These are phyloP conservation scores for Coniochaeta sp. DNA, from an alignment of 2,329 filamentous ascomycete genomes.

Conservation along the genomic window DNA sequence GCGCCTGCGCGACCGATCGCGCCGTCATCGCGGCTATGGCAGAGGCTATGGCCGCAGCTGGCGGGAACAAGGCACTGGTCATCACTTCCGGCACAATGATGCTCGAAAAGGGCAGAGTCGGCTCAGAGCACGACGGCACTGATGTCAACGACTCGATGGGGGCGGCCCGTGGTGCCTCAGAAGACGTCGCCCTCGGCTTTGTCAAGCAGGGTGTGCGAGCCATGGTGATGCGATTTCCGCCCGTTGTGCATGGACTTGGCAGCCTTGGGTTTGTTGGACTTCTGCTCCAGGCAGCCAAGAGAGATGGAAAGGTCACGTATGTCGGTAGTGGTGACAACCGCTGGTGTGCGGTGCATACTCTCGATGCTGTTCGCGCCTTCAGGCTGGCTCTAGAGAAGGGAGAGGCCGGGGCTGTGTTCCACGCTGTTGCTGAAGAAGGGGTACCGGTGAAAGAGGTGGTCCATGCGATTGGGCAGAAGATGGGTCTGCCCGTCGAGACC, in stretches of 20 bases:
- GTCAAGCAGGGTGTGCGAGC: constrained; percentile 22
- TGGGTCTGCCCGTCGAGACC: not conserved
- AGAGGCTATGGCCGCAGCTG: constrained; percentile 16
- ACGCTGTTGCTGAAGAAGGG: constrained; percentile 26
- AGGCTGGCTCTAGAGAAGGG: constrained; percentile 29
- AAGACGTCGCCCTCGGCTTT: constrained; percentile 17
- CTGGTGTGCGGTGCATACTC: constrained; percentile 25
- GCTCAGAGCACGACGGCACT: constrained; percentile 19
- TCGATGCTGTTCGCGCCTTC: constrained; percentile 28
- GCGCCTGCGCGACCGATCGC: constrained; percentile 19
- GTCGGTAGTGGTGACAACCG: constrained; percentile 24
- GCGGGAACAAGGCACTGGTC: constrained; percentile 24
- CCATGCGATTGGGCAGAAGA: constrained; percentile 18
- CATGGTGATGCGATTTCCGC: constrained; percentile 27
- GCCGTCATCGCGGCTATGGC: constrained; percentile 27
- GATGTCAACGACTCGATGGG: not conserved
- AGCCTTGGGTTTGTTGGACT: constrained; percentile 20
- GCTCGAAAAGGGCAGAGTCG: constrained; percentile 16
- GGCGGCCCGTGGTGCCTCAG: constrained; percentile 12
- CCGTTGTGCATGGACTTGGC: constrained; percentile 27
- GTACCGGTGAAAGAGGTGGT: constrained; percentile 26
- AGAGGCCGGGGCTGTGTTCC: constrained; percentile 22
- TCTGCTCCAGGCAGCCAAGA: constrained; percentile 17
- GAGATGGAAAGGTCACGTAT: constrained; percentile 22
- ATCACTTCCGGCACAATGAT: constrained; percentile 26